phyloP scores from a whole-genome alignment of 2,329 filamentous ascomycete genomes.

The Penicillium concentricum region DNA sequence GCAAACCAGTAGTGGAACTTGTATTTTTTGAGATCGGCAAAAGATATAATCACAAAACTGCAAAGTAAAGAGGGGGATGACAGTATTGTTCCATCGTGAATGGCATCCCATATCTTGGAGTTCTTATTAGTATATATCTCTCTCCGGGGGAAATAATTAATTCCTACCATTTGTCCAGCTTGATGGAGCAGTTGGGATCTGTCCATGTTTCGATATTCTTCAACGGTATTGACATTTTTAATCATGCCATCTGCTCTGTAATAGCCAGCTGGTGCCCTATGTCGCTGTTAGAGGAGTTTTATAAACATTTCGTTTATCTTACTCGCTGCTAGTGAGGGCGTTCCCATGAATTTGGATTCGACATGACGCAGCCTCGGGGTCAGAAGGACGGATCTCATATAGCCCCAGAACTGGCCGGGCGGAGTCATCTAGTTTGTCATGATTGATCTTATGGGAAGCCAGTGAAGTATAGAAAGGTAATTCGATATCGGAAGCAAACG shows the following conservation, averaged over 20 bases:
- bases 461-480: constrained; percentile 91
- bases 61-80: constrained; percentile 87
- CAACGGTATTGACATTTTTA: constrained; percentile 92
- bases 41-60: constrained; percentile 86
- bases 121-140: constrained; percentile 12
- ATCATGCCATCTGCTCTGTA: constrained; percentile 90
- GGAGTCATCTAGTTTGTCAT: constrained; percentile 95
- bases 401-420: constrained; percentile 81
- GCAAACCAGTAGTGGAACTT: constrained; percentile 98
- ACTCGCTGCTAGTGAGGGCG: constrained; percentile 81
- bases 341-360: constrained; percentile 88
- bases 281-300: constrained; percentile 6
- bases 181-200: constrained; percentile 74
- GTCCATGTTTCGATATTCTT: constrained; percentile 84
- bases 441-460: constrained; percentile 90
- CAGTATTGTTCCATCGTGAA: constrained; percentile 94
- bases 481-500: constrained; percentile 92
- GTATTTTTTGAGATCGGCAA: constrained; percentile 95
- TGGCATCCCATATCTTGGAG: constrained; percentile 87
- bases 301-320: constrained; percentile 40
- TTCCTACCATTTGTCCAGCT: constrained; percentile 70
- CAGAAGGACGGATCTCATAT: constrained; percentile 76
- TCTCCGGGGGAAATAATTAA: neutral
- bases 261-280: constrained; percentile 65
- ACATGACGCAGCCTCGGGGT: constrained; percentile 72